These are phyloP conservation scores for Neolentinus lepideus DNA, from an alignment of 1,284 basidiomycete species.

Conservation along the genomic window DNA sequence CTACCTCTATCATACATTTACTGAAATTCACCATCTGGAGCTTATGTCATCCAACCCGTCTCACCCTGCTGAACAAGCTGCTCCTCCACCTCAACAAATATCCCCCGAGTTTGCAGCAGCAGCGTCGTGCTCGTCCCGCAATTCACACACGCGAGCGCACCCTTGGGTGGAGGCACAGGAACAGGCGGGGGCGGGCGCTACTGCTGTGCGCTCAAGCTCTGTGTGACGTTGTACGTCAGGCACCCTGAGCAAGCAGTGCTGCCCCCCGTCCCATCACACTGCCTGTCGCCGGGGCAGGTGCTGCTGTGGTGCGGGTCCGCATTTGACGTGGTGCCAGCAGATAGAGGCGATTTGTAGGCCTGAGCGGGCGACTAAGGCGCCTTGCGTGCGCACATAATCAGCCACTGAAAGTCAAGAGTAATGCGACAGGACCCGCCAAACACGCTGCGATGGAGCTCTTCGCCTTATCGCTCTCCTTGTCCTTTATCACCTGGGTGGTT, in stretches of 20 bases:
- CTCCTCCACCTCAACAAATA: too few relatives aligned
- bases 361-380: neutral
- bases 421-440: neutral
- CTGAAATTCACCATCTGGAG: too few relatives aligned
- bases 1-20: too few relatives aligned
- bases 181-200: constrained; percentile 10
- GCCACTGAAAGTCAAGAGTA: neutral
- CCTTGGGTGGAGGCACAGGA: constrained; percentile 34
- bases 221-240: constrained; percentile 87
- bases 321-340: too few relatives aligned
- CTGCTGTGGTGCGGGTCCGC: constrained; percentile 38
- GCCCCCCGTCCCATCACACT: constrained; percentile 93
- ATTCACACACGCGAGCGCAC: constrained; percentile 83
- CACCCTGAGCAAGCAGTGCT: constrained; percentile 87
- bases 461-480: neutral
- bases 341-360: constrained; percentile 4
- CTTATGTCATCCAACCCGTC: too few relatives aligned
- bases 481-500: neutral
- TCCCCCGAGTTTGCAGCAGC: too few relatives aligned
- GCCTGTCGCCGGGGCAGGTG: constrained; percentile 91
- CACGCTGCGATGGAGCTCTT: neutral
- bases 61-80: too few relatives aligned
- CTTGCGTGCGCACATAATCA: neutral
- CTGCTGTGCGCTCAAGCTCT: constrained; percentile 19
- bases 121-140: constrained; percentile 94